Percentiles rank a stretch among this genome's conserved stretches.
These are phyloP conservation scores for Yamadazyma jaroonii DNA, from an alignment of 1,139 yeast genomes.

Conservation along the genomic window DNA sequence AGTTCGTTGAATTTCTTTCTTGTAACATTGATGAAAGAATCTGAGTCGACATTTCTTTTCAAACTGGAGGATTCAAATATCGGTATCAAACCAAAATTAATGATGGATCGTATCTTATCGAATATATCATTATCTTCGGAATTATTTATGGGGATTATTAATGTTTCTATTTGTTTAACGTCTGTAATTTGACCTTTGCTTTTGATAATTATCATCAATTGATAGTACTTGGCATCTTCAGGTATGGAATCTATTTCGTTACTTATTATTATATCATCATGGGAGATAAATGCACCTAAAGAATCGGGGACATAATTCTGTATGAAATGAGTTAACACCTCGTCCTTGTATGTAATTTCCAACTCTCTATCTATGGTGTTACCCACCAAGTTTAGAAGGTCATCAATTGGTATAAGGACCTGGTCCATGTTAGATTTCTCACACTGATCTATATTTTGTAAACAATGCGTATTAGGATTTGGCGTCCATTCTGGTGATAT, in stretches of 20 bases:
- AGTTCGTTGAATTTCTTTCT: conserved; percentile 69
- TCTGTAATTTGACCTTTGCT: conserved; percentile 10
- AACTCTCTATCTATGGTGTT: conserved; percentile 2
- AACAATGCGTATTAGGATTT: conserved; percentile 6
- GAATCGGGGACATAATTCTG: conserved; percentile 9
- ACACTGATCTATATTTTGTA: conserved; percentile 4
- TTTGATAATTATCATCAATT: conserved; percentile 10
- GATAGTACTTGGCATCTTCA: neutral
- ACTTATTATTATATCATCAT: conserved; percentile 1
- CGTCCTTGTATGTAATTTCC: conserved; percentile 5
- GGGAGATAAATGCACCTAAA: conserved; percentile 4
- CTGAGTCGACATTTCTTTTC: conserved; percentile 11
- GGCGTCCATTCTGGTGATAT: neutral
- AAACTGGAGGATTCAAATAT: conserved; percentile 28
- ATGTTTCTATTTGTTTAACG: conserved; percentile 7
- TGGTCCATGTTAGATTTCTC: neutral
- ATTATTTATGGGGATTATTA: conserved; percentile 10
- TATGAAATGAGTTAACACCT: conserved; percentile 5
- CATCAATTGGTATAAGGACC: conserved; percentile 8
- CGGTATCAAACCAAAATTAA: conserved; percentile 45
- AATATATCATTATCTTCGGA: conserved; percentile 30
- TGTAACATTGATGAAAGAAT: conserved; percentile 32
- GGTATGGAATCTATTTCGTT: conserved; percentile 7
- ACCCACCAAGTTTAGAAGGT: conserved; percentile 7
- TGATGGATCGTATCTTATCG: conserved; percentile 56